A percentile compares a stretch with the other conserved stretches of the same genome.
These are phyloP conservation scores for Raddia distichophylla DNA, from an alignment of 176 grass and related monocot genomes.

Conservation along the genomic window DNA sequence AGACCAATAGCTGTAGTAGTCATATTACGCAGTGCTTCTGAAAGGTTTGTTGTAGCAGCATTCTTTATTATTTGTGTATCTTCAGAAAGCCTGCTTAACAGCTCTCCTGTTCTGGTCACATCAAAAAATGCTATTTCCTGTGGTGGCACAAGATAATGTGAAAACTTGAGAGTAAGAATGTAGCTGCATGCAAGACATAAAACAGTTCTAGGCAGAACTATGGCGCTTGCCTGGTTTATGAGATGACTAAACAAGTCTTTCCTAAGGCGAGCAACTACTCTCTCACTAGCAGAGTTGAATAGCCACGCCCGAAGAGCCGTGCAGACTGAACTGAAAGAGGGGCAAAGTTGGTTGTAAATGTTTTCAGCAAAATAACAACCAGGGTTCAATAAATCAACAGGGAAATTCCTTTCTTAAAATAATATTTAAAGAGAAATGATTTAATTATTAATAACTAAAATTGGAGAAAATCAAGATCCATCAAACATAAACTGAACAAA, in stretches of 20 bases:
- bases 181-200: background rate
- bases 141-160: conserved; percentile 24
- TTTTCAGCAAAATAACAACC: conserved; percentile 24
- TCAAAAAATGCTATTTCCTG: conserved; percentile 99
- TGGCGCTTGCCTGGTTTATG: conserved; percentile 66
- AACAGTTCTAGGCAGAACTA: conserved; percentile 6
- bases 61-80: conserved; percentile 99
- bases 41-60: conserved; percentile 95
- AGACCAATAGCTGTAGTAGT: conserved; percentile 91
- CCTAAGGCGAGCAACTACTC: conserved; percentile 91
- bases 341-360: conserved; percentile 29
- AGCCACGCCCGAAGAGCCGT: conserved; percentile 81
- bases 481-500: conserved; percentile 30
- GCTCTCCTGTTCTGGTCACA: conserved; percentile 94
- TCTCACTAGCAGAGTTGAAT: conserved; percentile 93
- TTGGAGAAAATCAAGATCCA: conserved; percentile 12
- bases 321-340: conserved; percentile 87
- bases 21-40: conserved; percentile 87
- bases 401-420: conserved; percentile 15
- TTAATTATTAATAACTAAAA: conserved; percentile 1
- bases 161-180: conserved; percentile 10
- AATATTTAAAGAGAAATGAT: background rate
- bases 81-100: conserved; percentile 96
- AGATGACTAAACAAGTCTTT: conserved; percentile 98
- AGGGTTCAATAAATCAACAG: background rate